Evolutionary conservation across 1,139 yeast genomes (phyloP), one percentile per base, ranked within the genome.

Genomic region (Kazachstania sp.): DNA sequence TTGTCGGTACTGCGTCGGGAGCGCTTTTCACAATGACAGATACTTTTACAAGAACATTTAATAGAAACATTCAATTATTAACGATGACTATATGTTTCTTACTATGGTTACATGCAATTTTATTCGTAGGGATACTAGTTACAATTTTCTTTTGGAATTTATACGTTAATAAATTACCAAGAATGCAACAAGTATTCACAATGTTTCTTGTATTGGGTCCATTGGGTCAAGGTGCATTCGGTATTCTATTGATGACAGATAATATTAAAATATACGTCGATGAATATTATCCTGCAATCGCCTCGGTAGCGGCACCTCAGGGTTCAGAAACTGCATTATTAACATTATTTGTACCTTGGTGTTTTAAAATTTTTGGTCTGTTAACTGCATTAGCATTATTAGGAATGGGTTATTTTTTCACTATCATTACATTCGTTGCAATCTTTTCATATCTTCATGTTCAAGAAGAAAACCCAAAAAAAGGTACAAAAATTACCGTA

Each of bases 181-280:
- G 72, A 3, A 66, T 69, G 46, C 43, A 52, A 2, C 60, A 63
- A 20, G 66, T 77, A 29, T 79, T 80, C 58, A 71, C 84, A 18
- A 64, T 73, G 49, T 81, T 82, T 60, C 71, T 80, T 46, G 82
- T 85, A 8, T 68, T 81, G 40, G 92, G 88, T 16, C 79, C 81
- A 26, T 65, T 84, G 61, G 95, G 96, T 19, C 96, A 87, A 66
- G 95, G 94, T 2, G 77, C 86, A 2, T 85, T 71, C 63, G 84
- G 84, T 3, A 72, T 83, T 13, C 65, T 82, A 54, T 65, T 80
- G 43, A 71, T 83, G 55, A 86, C 87, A 5, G 60, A 64, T n/a
- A 71, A 72, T 51, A 56, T 65, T 40, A 54, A 51, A 34, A 37
- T 45, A 15, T 69, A 62, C 53, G 59, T 51, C 9, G 47, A 42